These are phyloP conservation scores for Pestalotiopsis fici DNA, from an alignment of 2,329 filamentous ascomycete genomes.

Conservation along the genomic window DNA sequence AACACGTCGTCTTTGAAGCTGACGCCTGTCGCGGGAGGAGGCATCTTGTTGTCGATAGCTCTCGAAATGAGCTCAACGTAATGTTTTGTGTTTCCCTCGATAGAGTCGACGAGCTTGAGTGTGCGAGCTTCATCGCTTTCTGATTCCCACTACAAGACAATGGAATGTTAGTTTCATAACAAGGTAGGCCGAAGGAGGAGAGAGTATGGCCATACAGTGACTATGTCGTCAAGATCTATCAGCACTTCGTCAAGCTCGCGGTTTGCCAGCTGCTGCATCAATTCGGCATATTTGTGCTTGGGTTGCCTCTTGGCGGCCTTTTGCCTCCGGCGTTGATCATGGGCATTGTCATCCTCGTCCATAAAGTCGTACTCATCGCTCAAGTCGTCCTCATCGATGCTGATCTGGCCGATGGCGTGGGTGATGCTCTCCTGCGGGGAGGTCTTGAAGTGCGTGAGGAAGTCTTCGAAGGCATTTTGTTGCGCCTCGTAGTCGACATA, in stretches of 20 bases:
- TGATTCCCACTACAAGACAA: constrained; percentile 67
- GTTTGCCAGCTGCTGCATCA: constrained; percentile 86
- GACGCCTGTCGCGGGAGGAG: constrained; percentile 73
- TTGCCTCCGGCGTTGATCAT: constrained; percentile 49
- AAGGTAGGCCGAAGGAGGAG: background rate
- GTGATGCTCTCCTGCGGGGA: constrained; percentile 70
- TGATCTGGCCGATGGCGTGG: constrained; percentile 80
- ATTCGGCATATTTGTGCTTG: constrained; percentile 84
- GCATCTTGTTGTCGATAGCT: constrained; percentile 86
- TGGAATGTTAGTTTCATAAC: background rate
- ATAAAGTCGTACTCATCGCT: constrained; percentile 94
- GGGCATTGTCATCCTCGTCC: constrained; percentile 72
- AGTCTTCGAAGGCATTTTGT: constrained; percentile 83
- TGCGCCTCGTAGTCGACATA: constrained; percentile 88
- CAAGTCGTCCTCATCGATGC: constrained; percentile 82
- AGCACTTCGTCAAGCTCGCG: constrained; percentile 74
- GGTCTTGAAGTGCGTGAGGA: constrained; percentile 86
- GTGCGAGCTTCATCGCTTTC: constrained; percentile 60
- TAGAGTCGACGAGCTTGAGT: constrained; percentile 75
- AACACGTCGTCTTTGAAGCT: constrained; percentile 98
- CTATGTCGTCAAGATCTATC: constrained; percentile 88
- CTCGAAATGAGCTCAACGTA: constrained; percentile 91
- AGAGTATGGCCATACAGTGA: constrained; percentile 55
- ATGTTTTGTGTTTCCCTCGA: constrained; percentile 90
- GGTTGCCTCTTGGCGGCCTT: constrained; percentile 53